Evolutionary conservation across 2,329 filamentous ascomycete species (phyloP).

Genomic region (Claviceps sp.): DNA sequence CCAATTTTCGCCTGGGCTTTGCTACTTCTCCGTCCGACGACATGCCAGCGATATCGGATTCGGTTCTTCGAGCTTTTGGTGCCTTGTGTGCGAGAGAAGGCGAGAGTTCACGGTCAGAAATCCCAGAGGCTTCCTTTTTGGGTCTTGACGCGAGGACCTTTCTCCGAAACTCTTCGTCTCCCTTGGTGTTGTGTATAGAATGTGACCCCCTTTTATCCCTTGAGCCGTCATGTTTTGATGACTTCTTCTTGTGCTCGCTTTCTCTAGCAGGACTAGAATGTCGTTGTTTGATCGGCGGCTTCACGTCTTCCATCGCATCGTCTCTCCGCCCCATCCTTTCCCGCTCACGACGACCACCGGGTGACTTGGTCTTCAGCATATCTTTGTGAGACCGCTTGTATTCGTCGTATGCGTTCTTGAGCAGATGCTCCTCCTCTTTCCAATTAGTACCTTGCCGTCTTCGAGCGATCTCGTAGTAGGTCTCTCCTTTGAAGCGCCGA

Average conservation of each 20-base stretch:
- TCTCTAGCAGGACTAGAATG: constrained; percentile 37
- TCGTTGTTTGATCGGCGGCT: constrained; percentile 28
- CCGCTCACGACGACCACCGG: constrained; percentile 27
- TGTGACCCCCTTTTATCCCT: constrained; percentile 35
- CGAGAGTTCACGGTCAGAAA: constrained; percentile 40
- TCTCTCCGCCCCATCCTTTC: constrained; percentile 27
- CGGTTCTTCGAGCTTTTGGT: constrained; percentile 36
- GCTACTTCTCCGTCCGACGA: constrained; percentile 44
- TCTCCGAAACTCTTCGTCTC: constrained; percentile 36
- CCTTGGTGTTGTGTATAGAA: constrained; percentile 25
- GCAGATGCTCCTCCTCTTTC: constrained; percentile 71
- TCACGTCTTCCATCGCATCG: constrained; percentile 32
- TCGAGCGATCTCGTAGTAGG: constrained; percentile 78
- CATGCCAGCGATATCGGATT: constrained; percentile 37
- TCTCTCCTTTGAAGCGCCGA: constrained; percentile 58
- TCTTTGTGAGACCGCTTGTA: constrained; percentile 41
- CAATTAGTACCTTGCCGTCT: constrained; percentile 75
- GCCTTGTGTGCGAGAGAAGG: constrained; percentile 34
- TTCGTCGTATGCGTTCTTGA: constrained; percentile 63
- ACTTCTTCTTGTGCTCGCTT: constrained; percentile 30
- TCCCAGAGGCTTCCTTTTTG: constrained; percentile 39
- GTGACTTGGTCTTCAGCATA: constrained; percentile 35
- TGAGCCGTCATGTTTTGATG: constrained; percentile 27
- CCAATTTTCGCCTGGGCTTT: constrained; percentile 49
- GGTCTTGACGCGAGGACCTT: constrained; percentile 35